Conservation (phyloP, 2,329 filamentous ascomycete species). For the Penicillium sp. region DNA sequence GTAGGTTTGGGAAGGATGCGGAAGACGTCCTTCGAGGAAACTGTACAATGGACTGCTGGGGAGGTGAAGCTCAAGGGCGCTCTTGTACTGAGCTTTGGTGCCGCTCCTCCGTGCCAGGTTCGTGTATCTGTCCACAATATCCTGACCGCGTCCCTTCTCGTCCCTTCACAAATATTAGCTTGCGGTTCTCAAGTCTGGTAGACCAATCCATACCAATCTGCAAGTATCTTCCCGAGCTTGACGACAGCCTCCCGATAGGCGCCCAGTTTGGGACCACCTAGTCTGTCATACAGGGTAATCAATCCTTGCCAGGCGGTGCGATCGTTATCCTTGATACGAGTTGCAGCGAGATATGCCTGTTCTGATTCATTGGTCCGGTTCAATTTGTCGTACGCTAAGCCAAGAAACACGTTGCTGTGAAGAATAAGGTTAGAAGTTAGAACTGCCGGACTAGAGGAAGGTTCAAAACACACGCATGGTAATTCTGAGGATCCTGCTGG, state of each 20-base stretch:
- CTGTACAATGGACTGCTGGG: conserved; percentile 77
- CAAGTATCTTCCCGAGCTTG: conserved; percentile 69
- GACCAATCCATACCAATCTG: conserved; percentile 51
- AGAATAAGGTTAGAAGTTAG: background rate
- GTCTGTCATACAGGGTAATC: conserved; percentile 77
- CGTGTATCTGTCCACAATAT: conserved; percentile 72
- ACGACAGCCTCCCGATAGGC: conserved; percentile 71
- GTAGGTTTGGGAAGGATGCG: conserved; percentile 74
- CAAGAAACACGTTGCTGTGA: conserved; percentile 72
- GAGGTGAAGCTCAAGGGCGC: conserved; percentile 69
- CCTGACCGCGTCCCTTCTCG: conserved; percentile 56
- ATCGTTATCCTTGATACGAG: conserved; percentile 67
- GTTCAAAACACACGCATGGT: conserved; percentile 62
- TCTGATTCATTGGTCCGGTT: conserved; percentile 69
- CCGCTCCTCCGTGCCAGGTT: conserved; percentile 69
- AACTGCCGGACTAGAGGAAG: conserved; percentile 1
- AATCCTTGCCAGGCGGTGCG: conserved; percentile 88
- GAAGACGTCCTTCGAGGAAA: conserved; percentile 76
- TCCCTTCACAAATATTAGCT: conserved; percentile 41
- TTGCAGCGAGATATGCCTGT: conserved; percentile 67
- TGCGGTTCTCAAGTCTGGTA: background rate
- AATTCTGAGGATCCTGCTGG: conserved; percentile 68
- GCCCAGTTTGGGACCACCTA: conserved; percentile 63
- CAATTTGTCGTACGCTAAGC: conserved; percentile 76
- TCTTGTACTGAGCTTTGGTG: conserved; percentile 66